Conservation (phyloP, 176 grass and related monocot species). For the Areca catechu region DNA sequence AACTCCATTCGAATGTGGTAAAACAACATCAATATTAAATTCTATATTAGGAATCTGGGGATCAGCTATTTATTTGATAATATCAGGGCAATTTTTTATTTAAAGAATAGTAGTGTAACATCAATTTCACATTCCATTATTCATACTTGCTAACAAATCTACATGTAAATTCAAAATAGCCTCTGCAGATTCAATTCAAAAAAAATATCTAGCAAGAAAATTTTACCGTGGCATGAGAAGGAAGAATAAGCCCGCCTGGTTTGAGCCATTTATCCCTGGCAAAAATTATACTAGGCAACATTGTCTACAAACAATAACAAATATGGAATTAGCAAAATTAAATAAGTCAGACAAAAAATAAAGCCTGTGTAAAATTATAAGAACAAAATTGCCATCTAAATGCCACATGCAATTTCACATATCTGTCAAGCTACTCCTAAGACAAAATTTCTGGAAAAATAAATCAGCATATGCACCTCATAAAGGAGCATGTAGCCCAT, state of each 20-base stretch:
- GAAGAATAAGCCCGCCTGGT: slow-evolving; percentile 91
- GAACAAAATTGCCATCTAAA: neutral
- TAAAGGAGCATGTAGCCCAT: slow-evolving; percentile 98
- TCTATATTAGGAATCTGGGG: no score
- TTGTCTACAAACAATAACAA: slow-evolving; percentile 48
- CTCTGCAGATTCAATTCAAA: slow-evolving; percentile 9
- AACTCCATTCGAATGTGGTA: no score
- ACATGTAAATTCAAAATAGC: neutral
- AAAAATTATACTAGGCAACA: slow-evolving; percentile 95
- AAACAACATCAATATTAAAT: no score
- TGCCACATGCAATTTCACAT: slow-evolving; percentile 4
- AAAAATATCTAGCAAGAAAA: slow-evolving; percentile 1
- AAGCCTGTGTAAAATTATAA: neutral
- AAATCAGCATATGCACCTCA: slow-evolving; percentile 48
- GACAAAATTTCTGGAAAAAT: slow-evolving; percentile 5
- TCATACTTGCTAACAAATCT: slow-evolving; percentile 5
- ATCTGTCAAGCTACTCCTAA: neutral
- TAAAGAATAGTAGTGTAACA: no score
- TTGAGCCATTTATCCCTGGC: slow-evolving; percentile 99
- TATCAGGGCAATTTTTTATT: no score
- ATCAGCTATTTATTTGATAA: no score
- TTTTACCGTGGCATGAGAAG: slow-evolving; percentile 86
- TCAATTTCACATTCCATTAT: no score
- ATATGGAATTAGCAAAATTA: slow-evolving; percentile 1
- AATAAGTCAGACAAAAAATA: slow-evolving; percentile 1